Base-by-base conservation (phyloP, 148 eudicot genomes). In the Pharnaceum exiguum region DNA sequence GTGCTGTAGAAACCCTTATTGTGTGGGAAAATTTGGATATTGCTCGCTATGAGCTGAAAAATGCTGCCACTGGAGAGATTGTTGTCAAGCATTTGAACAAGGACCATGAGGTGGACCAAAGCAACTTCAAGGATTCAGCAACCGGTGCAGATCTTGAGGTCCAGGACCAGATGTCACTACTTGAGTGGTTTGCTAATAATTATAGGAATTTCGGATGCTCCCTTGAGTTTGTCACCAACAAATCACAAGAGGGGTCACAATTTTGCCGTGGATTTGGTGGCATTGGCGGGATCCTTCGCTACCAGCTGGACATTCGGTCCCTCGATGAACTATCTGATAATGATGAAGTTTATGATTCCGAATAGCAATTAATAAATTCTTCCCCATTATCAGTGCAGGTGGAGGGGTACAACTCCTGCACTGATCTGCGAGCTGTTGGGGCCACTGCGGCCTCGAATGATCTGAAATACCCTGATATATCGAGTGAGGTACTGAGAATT, bases 241-340 rank as follows among this genome's bases (percentile, higher is more conserved):
- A 70, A 62, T 70, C 68, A 19, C 68, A 70, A 48, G 73, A 69
- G 40, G 74, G 74, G 10, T 70, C 74, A 6, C 74, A 70, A 26
- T 70, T 62, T 56, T 70, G 68, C 68, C 48, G 74, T 52, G 74
- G 74, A 17, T 70, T 70, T 49, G 74, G 74, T 37, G 68, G 74
- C 19, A 63, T 70, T 7, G 74, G 74, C 9, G 74, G 74, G 42
- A 42, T 70, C 21, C 68, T 70, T 24, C 74, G 74, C 10, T 70
- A 70, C 51, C 74, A 70, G 42, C 68, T 70, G 10, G 74, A 70
- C 57, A 70, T 70, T 10, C 48, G 74, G 57, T 48, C 68, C 29
- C 63, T 70, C 33, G 74, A 70, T 57, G 74, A 70, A 22, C 62
- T 70, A 25, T 63, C 74, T 32, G 74, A 63, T 70, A 63, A 63